Percentiles rank a stretch among this genome's conserved stretches.
Evolutionary conservation across 2,329 filamentous ascomycete genomes (phyloP).

Genomic region (Elsinoe perseae): DNA sequence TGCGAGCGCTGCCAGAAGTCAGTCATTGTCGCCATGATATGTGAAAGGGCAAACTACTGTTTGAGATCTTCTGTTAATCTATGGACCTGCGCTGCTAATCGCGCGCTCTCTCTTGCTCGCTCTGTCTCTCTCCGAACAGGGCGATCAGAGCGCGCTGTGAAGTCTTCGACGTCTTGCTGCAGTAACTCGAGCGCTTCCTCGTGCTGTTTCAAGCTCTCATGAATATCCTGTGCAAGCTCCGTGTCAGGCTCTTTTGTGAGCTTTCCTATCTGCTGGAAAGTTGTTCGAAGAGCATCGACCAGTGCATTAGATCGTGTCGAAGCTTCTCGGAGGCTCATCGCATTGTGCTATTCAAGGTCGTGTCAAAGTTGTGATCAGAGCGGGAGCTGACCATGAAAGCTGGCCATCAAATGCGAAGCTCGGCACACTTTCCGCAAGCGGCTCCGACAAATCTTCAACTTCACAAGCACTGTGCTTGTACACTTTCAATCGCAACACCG

Average conservation of each 20-base stretch:
- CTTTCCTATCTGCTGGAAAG: constrained; percentile 48
- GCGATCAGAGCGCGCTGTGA: constrained; percentile 42
- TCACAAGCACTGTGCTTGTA: not conserved
- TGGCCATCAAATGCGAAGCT: not conserved
- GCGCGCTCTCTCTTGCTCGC: constrained; percentile 55
- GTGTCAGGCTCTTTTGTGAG: constrained; percentile 52
- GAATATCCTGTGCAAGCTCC: constrained; percentile 75
- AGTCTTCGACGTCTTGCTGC: constrained; percentile 66
- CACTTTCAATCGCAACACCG: constrained; percentile 21
- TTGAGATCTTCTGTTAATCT: constrained; percentile 64
- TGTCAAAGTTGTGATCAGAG: not conserved
- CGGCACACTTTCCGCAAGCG: constrained; percentile 2
- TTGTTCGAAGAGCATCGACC: constrained; percentile 46
- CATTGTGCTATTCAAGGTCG: not conserved
- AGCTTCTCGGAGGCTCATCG: constrained; percentile 14
- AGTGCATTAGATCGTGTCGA: constrained; percentile 31
- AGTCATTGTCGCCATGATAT: not conserved
- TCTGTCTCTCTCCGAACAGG: constrained; percentile 42
- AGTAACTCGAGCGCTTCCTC: constrained; percentile 80
- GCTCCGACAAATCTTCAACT: not conserved
- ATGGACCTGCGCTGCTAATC: constrained; percentile 58
- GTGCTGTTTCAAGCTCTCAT: constrained; percentile 64
- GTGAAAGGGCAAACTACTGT: constrained; percentile 44
- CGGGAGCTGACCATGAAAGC: not conserved
- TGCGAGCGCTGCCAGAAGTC: constrained; percentile 43